Evolutionary conservation across 129 eudicot genomes (phyloP), one percentile per base, ranked within the genome.

Genomic region (Smallanthus sonchifolius): DNA sequence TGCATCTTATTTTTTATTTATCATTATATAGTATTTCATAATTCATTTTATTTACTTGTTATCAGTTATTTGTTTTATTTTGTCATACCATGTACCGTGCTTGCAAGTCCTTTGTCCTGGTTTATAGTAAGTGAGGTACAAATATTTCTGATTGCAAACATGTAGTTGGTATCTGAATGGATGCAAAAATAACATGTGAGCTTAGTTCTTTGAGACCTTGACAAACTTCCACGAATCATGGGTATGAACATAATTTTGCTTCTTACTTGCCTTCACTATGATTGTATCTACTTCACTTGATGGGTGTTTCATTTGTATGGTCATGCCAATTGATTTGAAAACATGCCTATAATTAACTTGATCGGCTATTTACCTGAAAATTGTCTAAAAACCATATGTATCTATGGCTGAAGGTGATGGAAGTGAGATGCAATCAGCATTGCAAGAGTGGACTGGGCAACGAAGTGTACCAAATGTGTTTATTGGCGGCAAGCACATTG

Each of bases 391-490:
- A 28, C 1, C 4, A n/a, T 17, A 35, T 57, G 68, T 59, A 36
- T 65, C 39, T 57, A 39, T 57, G 61, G 28, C 44, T 72, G 48
- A 71, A 87, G 98, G 85, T 79, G 98, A 93, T 81, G 96, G 98
- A 48, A 68, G 85, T 62, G 92, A 90, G 84, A 67, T 93, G 57
- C 98, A 93, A 76, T 51, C 96, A 70, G 98, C 98, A 74, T 81
- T 93, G 67, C 81, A 57, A 0, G 82, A 86, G 54, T 84, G 88
- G 91, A 84, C 95, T 59, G 87, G 87, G 16, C 97, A 90, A 81
- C 81, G 91, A 20, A 90, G 96, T 59, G 96, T 93, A 62, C 98
- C 98, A 7, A 90, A 87, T 79, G 98, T 93, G 73, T 93, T 93
- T 69, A 87, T 93, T 54, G 91, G 88, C 3, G 98, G 98, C 62